phyloP scores from a whole-genome alignment of 345 rosid genomes.

The Citrus medica region DNA sequence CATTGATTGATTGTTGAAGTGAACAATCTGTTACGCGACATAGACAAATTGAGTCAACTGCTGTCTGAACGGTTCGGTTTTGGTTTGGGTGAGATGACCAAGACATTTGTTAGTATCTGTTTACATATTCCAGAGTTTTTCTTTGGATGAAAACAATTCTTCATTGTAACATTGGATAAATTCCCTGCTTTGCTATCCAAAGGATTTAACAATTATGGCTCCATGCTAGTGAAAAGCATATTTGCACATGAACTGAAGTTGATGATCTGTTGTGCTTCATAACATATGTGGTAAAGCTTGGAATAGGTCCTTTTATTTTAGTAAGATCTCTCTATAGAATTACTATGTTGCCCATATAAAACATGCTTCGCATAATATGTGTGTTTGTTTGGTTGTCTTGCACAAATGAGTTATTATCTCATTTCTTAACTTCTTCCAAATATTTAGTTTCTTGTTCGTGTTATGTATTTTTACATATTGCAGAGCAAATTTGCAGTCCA shows the following conservation, averaged over 20 bases:
- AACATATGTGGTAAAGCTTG: not conserved
- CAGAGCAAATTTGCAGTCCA: constrained; percentile 36
- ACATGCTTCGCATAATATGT: not conserved
- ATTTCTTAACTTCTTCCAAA: not conserved
- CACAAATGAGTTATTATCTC: constrained; percentile 6
- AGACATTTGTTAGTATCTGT: not conserved
- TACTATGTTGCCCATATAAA: not conserved
- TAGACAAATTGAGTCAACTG: not conserved
- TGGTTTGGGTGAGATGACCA: not conserved
- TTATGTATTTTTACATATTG: constrained; percentile 13
- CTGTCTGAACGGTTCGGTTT: not conserved
- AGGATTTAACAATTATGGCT: not conserved
- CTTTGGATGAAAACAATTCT: not conserved
- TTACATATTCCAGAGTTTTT: not conserved
- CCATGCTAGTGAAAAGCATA: not conserved
- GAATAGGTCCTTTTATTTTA: not conserved
- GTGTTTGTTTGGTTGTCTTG: not conserved
- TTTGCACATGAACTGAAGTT: not conserved
- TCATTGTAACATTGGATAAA: not conserved
- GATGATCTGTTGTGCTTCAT: not conserved
- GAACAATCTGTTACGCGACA: not conserved
- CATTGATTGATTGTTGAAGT: not conserved
- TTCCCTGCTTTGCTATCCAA: not conserved
- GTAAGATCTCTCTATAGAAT: not conserved
- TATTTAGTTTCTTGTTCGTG: constrained; percentile 13